phyloP scores from a whole-genome alignment of 2,329 filamentous ascomycete species.

The Helicocarpus griseus region DNA sequence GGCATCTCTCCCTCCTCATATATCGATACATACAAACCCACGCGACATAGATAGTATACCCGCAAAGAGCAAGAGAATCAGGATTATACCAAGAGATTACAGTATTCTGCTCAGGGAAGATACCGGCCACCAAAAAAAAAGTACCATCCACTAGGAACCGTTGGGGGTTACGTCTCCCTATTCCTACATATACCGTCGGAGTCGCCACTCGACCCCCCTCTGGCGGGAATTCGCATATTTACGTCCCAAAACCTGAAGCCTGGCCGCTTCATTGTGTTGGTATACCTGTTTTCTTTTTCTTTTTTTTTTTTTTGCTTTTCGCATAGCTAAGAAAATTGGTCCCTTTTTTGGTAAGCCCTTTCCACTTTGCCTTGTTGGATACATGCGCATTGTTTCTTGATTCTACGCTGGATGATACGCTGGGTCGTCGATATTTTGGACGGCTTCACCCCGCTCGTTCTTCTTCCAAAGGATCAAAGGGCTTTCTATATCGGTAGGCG shows the following conservation, averaged over 20 bases:
- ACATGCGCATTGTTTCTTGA: background rate
- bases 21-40: background rate
- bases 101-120: background rate
- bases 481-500: background rate
- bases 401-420: background rate
- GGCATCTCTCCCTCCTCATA: background rate
- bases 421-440: background rate
- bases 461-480: background rate
- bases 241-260: conserved; percentile 17
- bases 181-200: background rate
- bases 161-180: background rate
- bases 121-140: background rate
- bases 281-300: background rate
- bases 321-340: background rate
- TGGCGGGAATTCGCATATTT: background rate
- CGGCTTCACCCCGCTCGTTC: background rate
- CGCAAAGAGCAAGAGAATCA: background rate
- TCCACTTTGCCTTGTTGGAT: background rate
- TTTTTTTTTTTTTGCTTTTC: background rate
- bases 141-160: background rate
- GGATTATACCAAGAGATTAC: background rate
- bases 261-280: conserved; percentile 18
- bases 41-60: background rate
- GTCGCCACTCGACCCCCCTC: background rate
- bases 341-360: background rate